Base-by-base conservation (phyloP, 192 early-diverging fungal species). In the Linnemannia zychae region DNA sequence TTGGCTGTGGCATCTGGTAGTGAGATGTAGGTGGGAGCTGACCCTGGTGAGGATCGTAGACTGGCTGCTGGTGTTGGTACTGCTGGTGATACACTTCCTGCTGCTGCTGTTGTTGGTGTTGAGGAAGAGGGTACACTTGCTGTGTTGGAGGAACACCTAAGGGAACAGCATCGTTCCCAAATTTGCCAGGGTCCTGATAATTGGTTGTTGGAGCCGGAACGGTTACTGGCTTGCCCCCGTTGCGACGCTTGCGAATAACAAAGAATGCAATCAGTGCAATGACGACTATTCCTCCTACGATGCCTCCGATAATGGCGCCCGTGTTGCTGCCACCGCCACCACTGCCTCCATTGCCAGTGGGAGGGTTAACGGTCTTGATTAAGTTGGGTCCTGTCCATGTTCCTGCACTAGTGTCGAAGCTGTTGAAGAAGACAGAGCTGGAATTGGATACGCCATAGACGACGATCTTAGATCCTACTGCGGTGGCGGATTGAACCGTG, bases 251-350 rank as follows among this genome's bases (percentile, higher is more conserved):
- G 18, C 77, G 77, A 60, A 72, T 38, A 40, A 79, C 57, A 2
- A 85, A 24, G 74, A 85, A 85, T 4, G 69, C 77, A 16, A 75
- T 20, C 67, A 85, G 47, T 3, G 77, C 77, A 65, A 79, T 71
- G 1, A 79, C 24, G 13, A 85, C 82, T 18, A 85, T 13, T 16
- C 72, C 82, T 46, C 44, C 82, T 24, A 79, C 82, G 2, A 76
- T 77, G 4, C 82, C 82, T 50, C 82, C 82, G 33, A 74, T 48
- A 33, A 85, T 85, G 9, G 67, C 82, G 16, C 67, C 82, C 2
- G 69, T 12, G 15, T 40, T 50, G 7, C 70, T 44, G 0, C 38
- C 60, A 1, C 13, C 31, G 38, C 52, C 44, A 11, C 22, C 63
- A 17, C 48, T 38, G 38, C 36, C 36, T 13, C 13, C 22, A 37